Percentiles rank a stretch among this genome's conserved stretches.
These are phyloP conservation scores for Nothomitra cinnamomea DNA, from an alignment of 2,329 filamentous ascomycete genomes.

Conservation along the genomic window DNA sequence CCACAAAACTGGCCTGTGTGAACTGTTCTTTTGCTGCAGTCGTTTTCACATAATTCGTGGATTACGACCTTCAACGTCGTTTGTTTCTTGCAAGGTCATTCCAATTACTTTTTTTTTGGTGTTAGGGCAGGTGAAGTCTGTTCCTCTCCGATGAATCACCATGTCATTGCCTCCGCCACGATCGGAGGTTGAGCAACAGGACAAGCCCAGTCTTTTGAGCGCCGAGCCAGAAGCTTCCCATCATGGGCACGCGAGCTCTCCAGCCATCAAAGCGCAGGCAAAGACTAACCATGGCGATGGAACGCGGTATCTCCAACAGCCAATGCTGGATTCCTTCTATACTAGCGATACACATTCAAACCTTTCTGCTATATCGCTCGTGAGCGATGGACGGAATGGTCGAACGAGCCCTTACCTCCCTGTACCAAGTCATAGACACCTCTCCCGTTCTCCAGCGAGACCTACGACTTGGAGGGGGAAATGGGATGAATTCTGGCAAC, in stretches of 20 bases:
- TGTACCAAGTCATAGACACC: slow-evolving; percentile 5
- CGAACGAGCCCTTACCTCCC: slow-evolving; percentile 8
- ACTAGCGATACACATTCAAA: slow-evolving; percentile 28
- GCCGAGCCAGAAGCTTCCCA: not conserved
- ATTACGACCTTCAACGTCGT: no score
- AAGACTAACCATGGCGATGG: not conserved
- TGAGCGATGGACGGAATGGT: slow-evolving; percentile 12
- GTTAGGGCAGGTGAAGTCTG: no score
- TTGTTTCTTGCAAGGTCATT: no score
- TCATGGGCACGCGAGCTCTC: not conserved
- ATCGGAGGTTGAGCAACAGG: slow-evolving; percentile 8
- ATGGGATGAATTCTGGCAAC: slow-evolving; percentile 33
- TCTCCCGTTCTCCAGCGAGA: not conserved
- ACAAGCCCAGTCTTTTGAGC: not conserved
- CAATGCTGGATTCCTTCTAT: slow-evolving; percentile 20
- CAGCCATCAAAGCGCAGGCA: not conserved
- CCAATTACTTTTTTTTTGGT: no score
- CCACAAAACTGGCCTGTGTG: no score
- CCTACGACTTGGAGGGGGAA: slow-evolving; percentile 10
- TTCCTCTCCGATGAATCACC: not conserved
- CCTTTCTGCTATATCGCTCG: slow-evolving; percentile 7
- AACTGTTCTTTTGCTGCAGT: no score
- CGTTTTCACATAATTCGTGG: no score
- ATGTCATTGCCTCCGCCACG: slow-evolving; percentile 11
- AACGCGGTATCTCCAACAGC: slow-evolving; percentile 11